Percentiles rank a stretch among this genome's conserved stretches.
Evolutionary conservation across 129 eudicot genomes (phyloP).

Genomic region (Chrysanthemum seticuspe): DNA sequence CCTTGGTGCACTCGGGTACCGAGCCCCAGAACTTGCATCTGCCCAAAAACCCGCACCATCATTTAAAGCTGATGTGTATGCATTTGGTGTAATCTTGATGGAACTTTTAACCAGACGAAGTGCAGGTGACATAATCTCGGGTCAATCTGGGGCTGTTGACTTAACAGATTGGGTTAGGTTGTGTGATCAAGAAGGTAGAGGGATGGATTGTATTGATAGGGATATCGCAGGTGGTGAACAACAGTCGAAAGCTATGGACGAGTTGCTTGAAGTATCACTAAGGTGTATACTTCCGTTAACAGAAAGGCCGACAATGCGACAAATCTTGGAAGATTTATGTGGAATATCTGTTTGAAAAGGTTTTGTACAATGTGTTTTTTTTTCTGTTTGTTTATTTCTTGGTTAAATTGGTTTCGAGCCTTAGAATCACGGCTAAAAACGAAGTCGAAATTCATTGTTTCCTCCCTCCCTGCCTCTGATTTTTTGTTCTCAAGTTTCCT

Average conservation of each 20-base stretch:
- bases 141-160: conserved; percentile 95
- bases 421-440: conserved; percentile 33
- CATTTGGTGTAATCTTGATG: conserved; percentile 94
- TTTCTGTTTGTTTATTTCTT: conserved; percentile 30
- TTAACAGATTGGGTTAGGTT: conserved; percentile 94
- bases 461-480: conserved; percentile 29
- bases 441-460: conserved; percentile 39
- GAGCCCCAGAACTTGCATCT: conserved; percentile 89
- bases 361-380: conserved; percentile 38
- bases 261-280: conserved; percentile 77
- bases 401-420: conserved; percentile 39
- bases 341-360: conserved; percentile 66
- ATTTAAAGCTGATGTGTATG: conserved; percentile 82
- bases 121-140: conserved; percentile 96
- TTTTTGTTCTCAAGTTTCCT: conserved; percentile 29
- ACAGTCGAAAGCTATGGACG: conserved; percentile 80
- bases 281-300: conserved; percentile 90
- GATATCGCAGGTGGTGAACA: conserved; percentile 77
- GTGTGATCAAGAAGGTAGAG: conserved; percentile 88
- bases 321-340: conserved; percentile 73
- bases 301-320: conserved; percentile 90
- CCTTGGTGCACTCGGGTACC: conserved; percentile 95
- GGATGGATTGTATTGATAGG: conserved; percentile 88
- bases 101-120: conserved; percentile 91
- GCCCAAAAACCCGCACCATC: conserved; percentile 71